Evolutionary conservation across 257 asterid species (phyloP).

Genomic region (Phtheirospermum japonicum): DNA sequence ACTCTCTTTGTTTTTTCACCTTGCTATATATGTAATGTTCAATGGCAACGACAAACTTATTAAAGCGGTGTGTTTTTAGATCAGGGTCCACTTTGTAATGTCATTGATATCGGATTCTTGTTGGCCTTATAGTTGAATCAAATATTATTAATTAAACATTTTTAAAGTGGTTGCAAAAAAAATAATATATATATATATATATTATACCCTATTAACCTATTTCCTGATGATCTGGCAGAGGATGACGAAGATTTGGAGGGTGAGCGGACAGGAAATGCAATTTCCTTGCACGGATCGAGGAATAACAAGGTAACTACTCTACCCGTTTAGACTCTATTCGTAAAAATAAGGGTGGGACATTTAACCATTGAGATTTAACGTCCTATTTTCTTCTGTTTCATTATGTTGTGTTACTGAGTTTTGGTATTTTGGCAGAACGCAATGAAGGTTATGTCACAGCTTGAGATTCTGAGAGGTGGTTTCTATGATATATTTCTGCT

Average conservation of each 20-base stretch:
- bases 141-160: no score
- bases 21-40: no score
- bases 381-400: not conserved
- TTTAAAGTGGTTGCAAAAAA: no score
- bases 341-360: not conserved
- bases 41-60: no score
- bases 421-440: slow-evolving; percentile 41
- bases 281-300: slow-evolving; percentile 34
- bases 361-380: slow-evolving; percentile 13
- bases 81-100: no score
- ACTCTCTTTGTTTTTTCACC: no score
- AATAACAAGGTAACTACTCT: slow-evolving; percentile 44
- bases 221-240: slow-evolving; percentile 31
- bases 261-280: slow-evolving; percentile 31
- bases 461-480: slow-evolving; percentile 58
- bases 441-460: slow-evolving; percentile 53
- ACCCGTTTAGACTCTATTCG: not conserved
- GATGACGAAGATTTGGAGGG: slow-evolving; percentile 57
- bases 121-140: no score
- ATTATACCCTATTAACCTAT: not conserved
- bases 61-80: no score
- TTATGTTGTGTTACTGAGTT: not conserved
- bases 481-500: slow-evolving; percentile 16
- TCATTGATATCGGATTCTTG: no score
- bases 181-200: no score